A percentile compares a stretch with the other conserved stretches of the same genome.
These are phyloP conservation scores for Diaporthe destruens DNA, from an alignment of 2,329 filamentous ascomycete species.

Conservation along the genomic window DNA sequence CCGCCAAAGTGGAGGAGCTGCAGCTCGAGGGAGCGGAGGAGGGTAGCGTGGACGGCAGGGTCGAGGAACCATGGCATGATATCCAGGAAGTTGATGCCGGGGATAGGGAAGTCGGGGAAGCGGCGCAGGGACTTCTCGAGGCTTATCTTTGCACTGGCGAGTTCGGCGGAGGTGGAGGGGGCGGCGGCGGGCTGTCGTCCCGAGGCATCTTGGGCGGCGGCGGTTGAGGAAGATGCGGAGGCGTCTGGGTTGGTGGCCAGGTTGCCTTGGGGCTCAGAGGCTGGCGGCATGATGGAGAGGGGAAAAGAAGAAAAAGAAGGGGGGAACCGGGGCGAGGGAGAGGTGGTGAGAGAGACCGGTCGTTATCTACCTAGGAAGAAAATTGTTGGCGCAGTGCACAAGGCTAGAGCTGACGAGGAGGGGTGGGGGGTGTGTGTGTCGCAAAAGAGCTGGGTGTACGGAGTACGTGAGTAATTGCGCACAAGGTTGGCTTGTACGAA, in stretches of 20 bases:
- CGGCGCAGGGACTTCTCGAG: constrained; percentile 81
- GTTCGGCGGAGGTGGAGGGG: constrained; percentile 73
- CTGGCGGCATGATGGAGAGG: constrained; percentile 52
- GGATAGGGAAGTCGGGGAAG: constrained; percentile 91
- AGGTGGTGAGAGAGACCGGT: constrained; percentile 49
- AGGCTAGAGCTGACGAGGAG: constrained; percentile 30
- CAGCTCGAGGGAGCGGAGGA: constrained; percentile 88
- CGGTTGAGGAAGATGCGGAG: constrained; percentile 52
- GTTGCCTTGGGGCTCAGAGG: constrained; percentile 46
- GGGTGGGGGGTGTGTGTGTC: constrained; percentile 35
- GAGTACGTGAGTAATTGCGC: constrained; percentile 37
- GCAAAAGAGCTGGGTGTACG: constrained; percentile 38
- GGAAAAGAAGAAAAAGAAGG: constrained; percentile 48
- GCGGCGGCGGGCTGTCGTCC: constrained; percentile 73
- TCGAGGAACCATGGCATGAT: constrained; percentile 96
- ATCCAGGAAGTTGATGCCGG: constrained; percentile 96
- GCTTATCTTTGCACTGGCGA: constrained; percentile 77
- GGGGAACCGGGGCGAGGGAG: constrained; percentile 47
- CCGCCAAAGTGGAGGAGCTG: constrained; percentile 72
- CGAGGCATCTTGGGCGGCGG: constrained; percentile 67
- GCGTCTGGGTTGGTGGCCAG: constrained; percentile 52
- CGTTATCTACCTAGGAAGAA: constrained; percentile 45
- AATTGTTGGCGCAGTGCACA: constrained; percentile 29
- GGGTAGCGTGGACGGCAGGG: constrained; percentile 77
- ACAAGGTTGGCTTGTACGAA: neutral